Evolutionary conservation across 2,329 filamentous ascomycete genomes (phyloP).

Genomic region (Thielaviopsis populi): DNA sequence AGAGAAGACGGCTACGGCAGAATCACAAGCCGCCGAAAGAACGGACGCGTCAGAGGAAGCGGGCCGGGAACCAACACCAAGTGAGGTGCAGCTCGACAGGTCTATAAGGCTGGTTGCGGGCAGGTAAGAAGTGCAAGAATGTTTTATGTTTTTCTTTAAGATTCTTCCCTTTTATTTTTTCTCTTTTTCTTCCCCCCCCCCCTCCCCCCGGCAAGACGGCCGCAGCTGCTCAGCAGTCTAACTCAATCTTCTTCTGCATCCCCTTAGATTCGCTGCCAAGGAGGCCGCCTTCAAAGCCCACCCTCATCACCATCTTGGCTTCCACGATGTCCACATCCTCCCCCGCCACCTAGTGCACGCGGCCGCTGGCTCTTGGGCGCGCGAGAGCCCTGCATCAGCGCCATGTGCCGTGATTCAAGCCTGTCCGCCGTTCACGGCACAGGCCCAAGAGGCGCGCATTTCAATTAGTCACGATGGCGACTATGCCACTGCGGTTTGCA

Average conservation of each 20-base stretch:
- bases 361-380: neutral
- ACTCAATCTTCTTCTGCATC: neutral
- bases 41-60: neutral
- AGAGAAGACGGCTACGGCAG: no score
- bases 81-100: neutral
- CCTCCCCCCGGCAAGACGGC: neutral
- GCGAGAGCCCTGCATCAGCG: neutral
- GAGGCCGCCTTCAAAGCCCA: conserved; percentile 63
- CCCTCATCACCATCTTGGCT: conserved; percentile 40
- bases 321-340: conserved; percentile 43
- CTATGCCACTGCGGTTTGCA: conserved; percentile 58
- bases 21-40: neutral
- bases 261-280: conserved; percentile 50
- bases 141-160: no score
- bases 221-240: neutral
- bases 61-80: neutral
- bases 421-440: neutral
- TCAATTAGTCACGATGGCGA: conserved; percentile 81
- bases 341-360: neutral
- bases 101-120: conserved; percentile 26
- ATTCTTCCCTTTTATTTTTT: neutral
- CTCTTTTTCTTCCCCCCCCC: neutral
- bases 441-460: conserved; percentile 43
- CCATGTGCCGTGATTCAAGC: conserved; percentile 10
- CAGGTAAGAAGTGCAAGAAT: conserved; percentile 23